phyloP scores from a whole-genome alignment of 73 alveolate species.

The Tetrahymena malaccensis region DNA sequence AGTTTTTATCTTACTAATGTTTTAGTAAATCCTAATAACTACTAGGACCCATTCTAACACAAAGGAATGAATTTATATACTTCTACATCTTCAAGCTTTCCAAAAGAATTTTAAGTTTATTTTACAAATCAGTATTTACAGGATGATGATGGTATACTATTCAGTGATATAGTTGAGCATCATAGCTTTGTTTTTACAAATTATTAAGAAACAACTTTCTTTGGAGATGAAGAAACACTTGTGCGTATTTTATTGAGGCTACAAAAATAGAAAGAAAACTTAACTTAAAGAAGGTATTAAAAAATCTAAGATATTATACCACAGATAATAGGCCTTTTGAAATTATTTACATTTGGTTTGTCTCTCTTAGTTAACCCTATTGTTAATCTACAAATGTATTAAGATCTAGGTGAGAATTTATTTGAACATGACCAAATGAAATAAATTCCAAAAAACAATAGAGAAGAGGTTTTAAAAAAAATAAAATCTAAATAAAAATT shows the following conservation, averaged over 20 bases:
- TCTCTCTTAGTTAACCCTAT: not conserved
- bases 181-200: not conserved
- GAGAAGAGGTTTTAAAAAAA: no score
- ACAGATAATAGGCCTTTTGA: not conserved
- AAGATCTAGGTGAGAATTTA: not conserved
- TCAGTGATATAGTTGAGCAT: not conserved
- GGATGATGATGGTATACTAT: not conserved
- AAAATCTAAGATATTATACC: not conserved
- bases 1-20: not conserved
- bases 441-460: no score
- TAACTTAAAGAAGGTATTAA: not conserved
- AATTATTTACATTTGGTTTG: not conserved
- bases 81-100: not conserved
- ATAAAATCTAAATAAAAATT: no score
- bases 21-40: not conserved
- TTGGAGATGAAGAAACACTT: not conserved
- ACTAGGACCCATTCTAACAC: not conserved
- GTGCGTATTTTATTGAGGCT: not conserved
- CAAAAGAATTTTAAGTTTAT: not conserved
- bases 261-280: not conserved
- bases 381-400: not conserved
- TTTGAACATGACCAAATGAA: not conserved
- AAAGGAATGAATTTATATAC: not conserved
- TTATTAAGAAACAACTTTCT: not conserved
- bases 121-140: not conserved